Evolutionary conservation across 176 grass and related monocot genomes (phyloP).

Genomic region (Oryza brachyantha): DNA sequence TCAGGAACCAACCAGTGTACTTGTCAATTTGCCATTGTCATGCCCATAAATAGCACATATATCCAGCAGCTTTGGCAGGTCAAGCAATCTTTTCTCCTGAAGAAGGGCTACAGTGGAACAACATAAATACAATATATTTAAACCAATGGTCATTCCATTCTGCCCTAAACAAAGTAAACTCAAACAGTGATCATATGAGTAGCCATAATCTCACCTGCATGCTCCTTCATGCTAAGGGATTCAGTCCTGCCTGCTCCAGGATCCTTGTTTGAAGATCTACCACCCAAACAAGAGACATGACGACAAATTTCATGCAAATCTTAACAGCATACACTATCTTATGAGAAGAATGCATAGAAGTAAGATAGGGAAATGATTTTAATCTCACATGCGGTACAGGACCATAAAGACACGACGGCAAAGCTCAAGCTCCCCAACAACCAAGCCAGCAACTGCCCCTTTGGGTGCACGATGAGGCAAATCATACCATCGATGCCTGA

Average conservation of each 20-base stretch:
- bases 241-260: conserved; percentile 59
- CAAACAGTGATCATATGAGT: conserved; percentile 6
- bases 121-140: conserved; percentile 19
- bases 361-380: background rate
- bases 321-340: conserved; percentile 1
- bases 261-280: conserved; percentile 96
- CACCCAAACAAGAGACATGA: conserved; percentile 27
- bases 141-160: conserved; percentile 15
- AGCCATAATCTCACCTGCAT: conserved; percentile 50
- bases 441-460: conserved; percentile 64
- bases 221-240: conserved; percentile 86
- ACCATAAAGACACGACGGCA: conserved; percentile 95
- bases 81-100: conserved; percentile 90
- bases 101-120: conserved; percentile 65
- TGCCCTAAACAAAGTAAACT: conserved; percentile 28
- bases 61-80: conserved; percentile 91
- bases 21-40: conserved; percentile 76
- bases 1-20: conserved; percentile 63
- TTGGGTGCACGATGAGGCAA: conserved; percentile 64
- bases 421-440: conserved; percentile 88
- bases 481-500: conserved; percentile 92
- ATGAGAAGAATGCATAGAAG: conserved; percentile 6
- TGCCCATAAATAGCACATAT: conserved; percentile 93
- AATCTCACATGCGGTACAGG: conserved; percentile 88
- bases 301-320: conserved; percentile 12